Base-by-base conservation (phyloP, 176 grass and related monocot species). In the Lolium multiflorum region DNA sequence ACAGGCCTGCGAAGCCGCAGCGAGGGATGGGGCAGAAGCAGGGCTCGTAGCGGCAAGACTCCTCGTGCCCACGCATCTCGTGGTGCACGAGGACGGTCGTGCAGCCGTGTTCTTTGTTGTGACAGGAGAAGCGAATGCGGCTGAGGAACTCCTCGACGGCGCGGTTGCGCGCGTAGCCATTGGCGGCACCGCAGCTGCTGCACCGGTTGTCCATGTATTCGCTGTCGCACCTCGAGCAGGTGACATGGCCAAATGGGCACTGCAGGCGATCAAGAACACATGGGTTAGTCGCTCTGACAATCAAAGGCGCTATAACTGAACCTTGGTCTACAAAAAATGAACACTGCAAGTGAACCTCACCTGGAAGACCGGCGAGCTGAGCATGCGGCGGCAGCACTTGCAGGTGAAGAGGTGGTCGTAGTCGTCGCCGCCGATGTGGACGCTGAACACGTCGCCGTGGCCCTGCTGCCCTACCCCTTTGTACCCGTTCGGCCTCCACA, bases 361-460 rank as follows among this genome's bases (percentile, higher is more conserved):
- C 21, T 74, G 20, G 22, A 26, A 74, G 46, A 74, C 71, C 46
- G 71, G 71, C 13, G 71, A 17, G 46, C 21, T 16, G 13, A 74
- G 71, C 71, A 50, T 74, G 22, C 71, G 71, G 71, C 24, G 44
- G 71, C 71, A 74, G 71, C 71, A 50, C 22, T 49, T 48, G 71
- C 71, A 74, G 71, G 48, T 5, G 71, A 74, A 74, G 47, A 74
- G 71, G 46, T 46, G 22, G 71, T 74, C 71, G 0, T 74, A 74
- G 46, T 74, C 46, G 7, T 74, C 15, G 13, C 48, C 71, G 13
- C 28, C 46, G 3, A 74, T 74, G 46, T 49, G 71, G 7, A 74
- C 71, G 46, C 22, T 74, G 71, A 9, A 74, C 46, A 50, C 13
- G 71, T 25, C 46, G 71, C 46, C 46, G 44, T 47, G 71, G 6